phyloP scores from a whole-genome alignment of 352 stramenopile genomes.

The Pythium pyrilobum region DNA sequence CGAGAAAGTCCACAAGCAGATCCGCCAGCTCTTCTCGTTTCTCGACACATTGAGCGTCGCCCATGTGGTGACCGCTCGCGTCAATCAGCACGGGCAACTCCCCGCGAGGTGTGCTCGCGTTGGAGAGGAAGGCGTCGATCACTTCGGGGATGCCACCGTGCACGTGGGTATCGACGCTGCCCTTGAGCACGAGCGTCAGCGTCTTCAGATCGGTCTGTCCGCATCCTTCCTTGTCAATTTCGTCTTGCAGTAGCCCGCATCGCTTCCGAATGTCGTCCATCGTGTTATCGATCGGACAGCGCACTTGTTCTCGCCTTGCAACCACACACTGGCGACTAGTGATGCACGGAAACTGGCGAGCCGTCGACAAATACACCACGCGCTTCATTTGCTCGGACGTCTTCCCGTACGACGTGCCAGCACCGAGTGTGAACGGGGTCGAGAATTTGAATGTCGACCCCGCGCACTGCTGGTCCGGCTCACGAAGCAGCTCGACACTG shows the following conservation, averaged over 20 bases:
- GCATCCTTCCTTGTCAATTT: constrained; percentile 45
- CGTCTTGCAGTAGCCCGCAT: constrained; percentile 39
- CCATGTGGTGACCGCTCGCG: constrained; percentile 31
- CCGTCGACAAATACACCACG: constrained; percentile 42
- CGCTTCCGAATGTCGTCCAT: constrained; percentile 78
- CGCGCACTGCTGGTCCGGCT: background rate
- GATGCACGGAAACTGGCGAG: constrained; percentile 39
- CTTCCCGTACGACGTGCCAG: constrained; percentile 48
- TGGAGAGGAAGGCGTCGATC: constrained; percentile 55
- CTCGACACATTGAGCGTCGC: constrained; percentile 15
- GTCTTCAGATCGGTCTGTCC: constrained; percentile 62
- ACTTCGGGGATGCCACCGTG: constrained; percentile 72
- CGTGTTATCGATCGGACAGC: constrained; percentile 64
- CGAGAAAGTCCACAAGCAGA: constrained; percentile 50
- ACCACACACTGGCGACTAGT: constrained; percentile 43
- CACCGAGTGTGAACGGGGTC: constrained; percentile 43
- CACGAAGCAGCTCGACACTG: constrained; percentile 4
- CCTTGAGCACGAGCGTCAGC: constrained; percentile 73
- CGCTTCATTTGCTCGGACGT: constrained; percentile 71
- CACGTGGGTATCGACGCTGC: constrained; percentile 75
- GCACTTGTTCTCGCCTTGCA: constrained; percentile 33
- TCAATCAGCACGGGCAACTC: constrained; percentile 23
- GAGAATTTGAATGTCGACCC: constrained; percentile 34
- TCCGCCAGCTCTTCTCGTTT: constrained; percentile 48
- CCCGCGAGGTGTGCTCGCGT: background rate